Base-by-base conservation (phyloP, 352 stramenopile species). In the Hyaloperonospora brassicae region DNA sequence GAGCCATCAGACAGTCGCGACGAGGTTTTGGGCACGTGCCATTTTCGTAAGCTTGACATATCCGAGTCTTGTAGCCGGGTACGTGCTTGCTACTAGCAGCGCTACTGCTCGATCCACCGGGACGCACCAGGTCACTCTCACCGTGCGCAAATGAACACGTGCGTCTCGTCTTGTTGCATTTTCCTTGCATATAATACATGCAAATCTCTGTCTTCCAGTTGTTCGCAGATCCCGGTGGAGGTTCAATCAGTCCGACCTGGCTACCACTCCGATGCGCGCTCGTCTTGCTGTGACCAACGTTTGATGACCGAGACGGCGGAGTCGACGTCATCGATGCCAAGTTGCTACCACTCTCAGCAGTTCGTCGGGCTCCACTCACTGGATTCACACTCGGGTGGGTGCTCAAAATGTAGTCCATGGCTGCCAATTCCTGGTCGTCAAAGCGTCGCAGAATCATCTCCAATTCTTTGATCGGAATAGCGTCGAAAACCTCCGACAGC, bases 201-300 rank as follows among this genome's bases (percentile, higher is more conserved):
- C 83, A 93, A 54, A 93, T 85, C 56, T 93, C 83, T 13, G 83
- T 93, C 64, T 93, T 93, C 83, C 83, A 91, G 61, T 93, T 93
- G 62, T 65, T 81, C 21, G 64, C 63, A 9, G 65, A 65, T 13
- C 55, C 62, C 23, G 41, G 52, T 6, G 56, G 53, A 47, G 57
- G 61, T 49, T 55, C 67, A 10, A 49, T 69, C 12, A 52, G 14
- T 51, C 51, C 55, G 10, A 59, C 60, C 23, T 53, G 55, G 17
- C 50, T 71, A 23, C 57, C 65, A 25, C 66, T 68, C 36, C 65
- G 69, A n/a, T 75, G 67, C 34, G 72, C 56, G 27, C 35, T 68
- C 5, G 64, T 57, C 31, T 73, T 73, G 23, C 52, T 53, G 34
- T 62, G 57, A 13, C 55, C 61, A 47, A 49, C 22, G 7, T 53